phyloP scores from a whole-genome alignment of 2,329 filamentous ascomycete species.

The Exophiala sp. region DNA sequence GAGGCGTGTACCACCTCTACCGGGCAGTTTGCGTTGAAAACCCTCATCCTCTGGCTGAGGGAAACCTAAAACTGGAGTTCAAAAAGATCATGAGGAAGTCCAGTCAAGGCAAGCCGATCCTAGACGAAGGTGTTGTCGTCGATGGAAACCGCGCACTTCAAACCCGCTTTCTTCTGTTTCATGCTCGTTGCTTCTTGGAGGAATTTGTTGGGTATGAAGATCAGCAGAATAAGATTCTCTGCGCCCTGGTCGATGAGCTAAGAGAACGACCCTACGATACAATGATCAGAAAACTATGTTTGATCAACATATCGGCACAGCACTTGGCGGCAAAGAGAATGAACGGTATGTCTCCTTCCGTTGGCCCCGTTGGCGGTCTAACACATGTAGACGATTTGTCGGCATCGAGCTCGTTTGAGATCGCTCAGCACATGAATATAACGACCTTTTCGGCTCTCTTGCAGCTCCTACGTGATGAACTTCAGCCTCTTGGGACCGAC shows the following conservation, averaged over 20 bases:
- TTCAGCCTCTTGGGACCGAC: conserved; percentile 27
- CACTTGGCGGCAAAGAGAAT: conserved; percentile 29
- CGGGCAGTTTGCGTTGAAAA: conserved; percentile 68
- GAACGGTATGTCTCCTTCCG: conserved; percentile 8
- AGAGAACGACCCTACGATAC: conserved; percentile 61
- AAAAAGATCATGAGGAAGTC: conserved; percentile 56
- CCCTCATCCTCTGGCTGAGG: conserved; percentile 66
- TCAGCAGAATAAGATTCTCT: conserved; percentile 77
- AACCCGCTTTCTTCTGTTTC: conserved; percentile 29
- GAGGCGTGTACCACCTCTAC: conserved; percentile 84
- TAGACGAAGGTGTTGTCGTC: conserved; percentile 38
- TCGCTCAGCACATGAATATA: conserved; percentile 64
- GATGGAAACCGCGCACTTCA: conserved; percentile 30
- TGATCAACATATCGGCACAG: conserved; percentile 76
- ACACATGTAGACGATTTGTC: conserved; percentile 55
- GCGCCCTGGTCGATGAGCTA: conserved; percentile 66
- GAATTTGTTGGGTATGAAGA: conserved; percentile 55
- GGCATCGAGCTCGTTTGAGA: conserved; percentile 61
- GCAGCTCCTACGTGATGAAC: conserved; percentile 18
- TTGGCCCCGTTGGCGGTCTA: neutral
- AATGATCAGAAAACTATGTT: conserved; percentile 68
- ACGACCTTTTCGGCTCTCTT: conserved; percentile 37
- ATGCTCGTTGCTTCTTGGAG: conserved; percentile 12
- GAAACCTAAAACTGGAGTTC: conserved; percentile 77
- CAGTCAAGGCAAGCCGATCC: conserved; percentile 46